Evolutionary conservation across 2,329 filamentous ascomycete species (phyloP).

Genomic region (Colletotrichum sp.): DNA sequence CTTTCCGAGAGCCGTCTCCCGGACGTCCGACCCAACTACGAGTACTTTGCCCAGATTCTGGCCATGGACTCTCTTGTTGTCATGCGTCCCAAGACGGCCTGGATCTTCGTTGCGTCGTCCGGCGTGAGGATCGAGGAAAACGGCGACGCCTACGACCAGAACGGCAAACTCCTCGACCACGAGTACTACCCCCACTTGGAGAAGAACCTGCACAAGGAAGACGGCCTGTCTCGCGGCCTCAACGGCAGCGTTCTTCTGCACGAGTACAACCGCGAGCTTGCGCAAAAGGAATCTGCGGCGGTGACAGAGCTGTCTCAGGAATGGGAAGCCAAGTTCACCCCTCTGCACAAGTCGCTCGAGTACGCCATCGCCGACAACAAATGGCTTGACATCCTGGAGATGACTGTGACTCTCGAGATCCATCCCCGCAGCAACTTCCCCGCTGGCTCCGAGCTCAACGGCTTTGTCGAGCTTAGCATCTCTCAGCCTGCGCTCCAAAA

Average conservation of each 20-base stretch:
- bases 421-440: slow-evolving; percentile 64
- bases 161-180: slow-evolving; percentile 47
- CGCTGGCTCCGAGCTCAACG: slow-evolving; percentile 63
- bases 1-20: slow-evolving; percentile 63
- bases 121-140: slow-evolving; percentile 54
- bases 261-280: slow-evolving; percentile 61
- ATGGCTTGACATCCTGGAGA: slow-evolving; percentile 64
- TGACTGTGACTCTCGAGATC: slow-evolving; percentile 65
- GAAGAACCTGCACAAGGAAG: slow-evolving; percentile 58
- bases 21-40: slow-evolving; percentile 65
- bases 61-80: slow-evolving; percentile 58
- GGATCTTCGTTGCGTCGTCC: slow-evolving; percentile 62
- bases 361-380: slow-evolving; percentile 53
- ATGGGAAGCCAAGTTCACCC: slow-evolving; percentile 65
- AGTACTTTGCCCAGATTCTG: slow-evolving; percentile 64
- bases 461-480: slow-evolving; percentile 64
- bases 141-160: slow-evolving; percentile 45
- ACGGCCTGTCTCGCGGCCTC: slow-evolving; percentile 54
- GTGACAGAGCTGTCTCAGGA: slow-evolving; percentile 57
- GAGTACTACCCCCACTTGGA: slow-evolving; percentile 61
- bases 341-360: slow-evolving; percentile 58
- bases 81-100: slow-evolving; percentile 62
- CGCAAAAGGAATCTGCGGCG: slow-evolving; percentile 61
- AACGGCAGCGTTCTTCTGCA: slow-evolving; percentile 58
- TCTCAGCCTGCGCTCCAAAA: slow-evolving; percentile 57